Conservation (phyloP, 2,329 filamentous ascomycete genomes). For the Sclerotinia glacialis region DNA sequence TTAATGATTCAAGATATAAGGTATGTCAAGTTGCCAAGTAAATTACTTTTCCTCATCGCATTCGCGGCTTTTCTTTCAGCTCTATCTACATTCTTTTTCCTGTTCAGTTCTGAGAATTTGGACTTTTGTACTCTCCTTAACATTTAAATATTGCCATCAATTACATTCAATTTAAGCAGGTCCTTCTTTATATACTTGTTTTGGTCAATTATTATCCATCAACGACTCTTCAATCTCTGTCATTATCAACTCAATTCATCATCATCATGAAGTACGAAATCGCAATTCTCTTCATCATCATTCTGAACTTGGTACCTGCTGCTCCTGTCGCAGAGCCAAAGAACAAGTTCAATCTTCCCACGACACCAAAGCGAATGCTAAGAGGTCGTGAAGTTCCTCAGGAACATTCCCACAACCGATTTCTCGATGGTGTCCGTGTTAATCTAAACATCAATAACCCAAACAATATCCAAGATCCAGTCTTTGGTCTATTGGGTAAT, state of each 20-base stretch:
- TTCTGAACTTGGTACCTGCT: slow-evolving; percentile 36
- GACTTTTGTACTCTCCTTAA: slow-evolving; percentile 38
- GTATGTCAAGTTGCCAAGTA: slow-evolving; percentile 21
- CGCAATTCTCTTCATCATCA: slow-evolving; percentile 33
- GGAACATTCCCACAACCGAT: slow-evolving; percentile 54
- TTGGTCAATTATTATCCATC: background rate
- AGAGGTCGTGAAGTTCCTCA: slow-evolving; percentile 52
- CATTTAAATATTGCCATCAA: slow-evolving; percentile 10
- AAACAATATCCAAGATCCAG: slow-evolving; percentile 46
- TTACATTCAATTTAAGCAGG: slow-evolving; percentile 34
- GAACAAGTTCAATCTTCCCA: slow-evolving; percentile 27
- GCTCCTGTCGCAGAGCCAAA: slow-evolving; percentile 33
- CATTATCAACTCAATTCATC: slow-evolving; percentile 24
- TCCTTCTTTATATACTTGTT: slow-evolving; percentile 27
- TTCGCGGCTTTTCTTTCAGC: slow-evolving; percentile 35
- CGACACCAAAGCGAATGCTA: slow-evolving; percentile 37
- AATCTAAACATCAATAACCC: slow-evolving; percentile 50
- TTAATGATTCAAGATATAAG: slow-evolving; percentile 33
- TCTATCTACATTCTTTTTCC: slow-evolving; percentile 36
- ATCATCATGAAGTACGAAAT: slow-evolving; percentile 40
- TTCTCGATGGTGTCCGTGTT: slow-evolving; percentile 46
- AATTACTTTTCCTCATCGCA: slow-evolving; percentile 31
- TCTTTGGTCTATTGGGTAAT: slow-evolving; percentile 54
- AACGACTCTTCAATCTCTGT: slow-evolving; percentile 26
- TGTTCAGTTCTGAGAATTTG: slow-evolving; percentile 39